Evolutionary conservation across 2,329 filamentous ascomycete species (phyloP).

Genomic region (Microdochium paspali): DNA sequence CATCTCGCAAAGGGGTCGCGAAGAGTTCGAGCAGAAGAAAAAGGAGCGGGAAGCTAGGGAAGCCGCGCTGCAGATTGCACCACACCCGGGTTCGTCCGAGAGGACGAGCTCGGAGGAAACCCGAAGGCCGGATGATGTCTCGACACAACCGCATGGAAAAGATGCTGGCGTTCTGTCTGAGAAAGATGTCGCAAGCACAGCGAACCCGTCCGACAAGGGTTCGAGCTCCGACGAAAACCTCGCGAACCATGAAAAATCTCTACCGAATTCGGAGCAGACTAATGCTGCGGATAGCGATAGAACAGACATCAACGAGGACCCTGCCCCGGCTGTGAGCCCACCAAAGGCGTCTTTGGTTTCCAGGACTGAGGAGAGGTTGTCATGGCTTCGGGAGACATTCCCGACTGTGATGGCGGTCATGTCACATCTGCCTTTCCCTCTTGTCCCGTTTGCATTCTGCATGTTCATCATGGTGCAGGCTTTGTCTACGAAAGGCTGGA

Average conservation of each 20-base stretch:
- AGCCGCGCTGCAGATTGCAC: neutral
- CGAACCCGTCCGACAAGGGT: too few relatives aligned
- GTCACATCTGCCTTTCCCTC: conserved; percentile 54
- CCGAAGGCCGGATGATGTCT: too few relatives aligned
- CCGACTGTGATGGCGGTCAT: conserved; percentile 59
- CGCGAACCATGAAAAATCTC: too few relatives aligned
- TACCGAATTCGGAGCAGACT: neutral
- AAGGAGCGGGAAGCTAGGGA: conserved; percentile 22
- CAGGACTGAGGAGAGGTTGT: conserved; percentile 23
- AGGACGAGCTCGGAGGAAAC: conserved; percentile 4
- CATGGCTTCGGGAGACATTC: conserved; percentile 59
- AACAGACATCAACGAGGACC: neutral
- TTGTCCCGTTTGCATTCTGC: conserved; percentile 61
- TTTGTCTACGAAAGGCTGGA: conserved; percentile 66
- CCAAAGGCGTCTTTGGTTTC: neutral
- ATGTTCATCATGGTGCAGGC: conserved; percentile 71
- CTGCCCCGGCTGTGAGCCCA: neutral
- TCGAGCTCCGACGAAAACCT: too few relatives aligned
- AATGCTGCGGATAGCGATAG: neutral
- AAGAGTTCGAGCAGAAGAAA: conserved; percentile 33
- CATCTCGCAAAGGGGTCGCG: conserved; percentile 47
- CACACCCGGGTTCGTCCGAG: neutral
- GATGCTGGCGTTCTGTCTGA: too few relatives aligned
- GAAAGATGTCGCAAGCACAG: too few relatives aligned
- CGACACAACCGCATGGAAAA: too few relatives aligned